Evolutionary conservation across 129 eudicot species (phyloP), one percentile per base, ranked within the genome.

Genomic region (Flaveria bidentis): DNA sequence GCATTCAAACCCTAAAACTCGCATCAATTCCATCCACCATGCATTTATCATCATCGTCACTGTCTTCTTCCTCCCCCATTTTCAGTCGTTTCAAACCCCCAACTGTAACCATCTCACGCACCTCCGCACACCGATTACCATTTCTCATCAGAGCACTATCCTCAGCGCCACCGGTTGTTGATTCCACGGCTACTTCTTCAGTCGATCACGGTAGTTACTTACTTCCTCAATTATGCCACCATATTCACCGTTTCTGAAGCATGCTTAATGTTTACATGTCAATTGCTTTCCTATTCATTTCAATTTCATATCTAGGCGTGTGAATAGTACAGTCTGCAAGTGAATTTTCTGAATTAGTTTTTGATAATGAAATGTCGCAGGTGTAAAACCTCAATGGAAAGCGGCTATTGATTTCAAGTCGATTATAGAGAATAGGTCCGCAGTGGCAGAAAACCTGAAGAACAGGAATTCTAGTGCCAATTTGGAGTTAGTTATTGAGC

Each of bases 351-450:
- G 16, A 33, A 45, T 45, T 9, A 6, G 28, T 9, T 69, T 49
- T 30, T 62, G 58, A 36, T 41, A 9, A 16, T 42, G 36, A 30
- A 25, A 69, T 53, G 50, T 11, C 67, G 58, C 79, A 88, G 98
- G 33, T 45, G 77, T 77, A 68, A 93, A 83, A 80, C 87, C 91
- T 71, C 91, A 91, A 52, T 93, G 98, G 97, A 93, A 87, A 80
- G 97, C 98, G 18, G 89, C 98, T 0, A 88, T 93, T 36, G 98
- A 93, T 84, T 91, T 93, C 77, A 90, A 91, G 83, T 88, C 96
- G 90, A 93, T 93, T 69, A 74, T 93, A 42, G 98, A 93, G 47
- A 91, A 91, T 46, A 88, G 84, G 58, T 91, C 77, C 13, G 91
- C 83, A 0, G 88, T 91, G 52, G 93, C 96, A 15, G 87, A 60